Conservation (phyloP, 2,329 filamentous ascomycete genomes). For the Cordyceps javanica region DNA sequence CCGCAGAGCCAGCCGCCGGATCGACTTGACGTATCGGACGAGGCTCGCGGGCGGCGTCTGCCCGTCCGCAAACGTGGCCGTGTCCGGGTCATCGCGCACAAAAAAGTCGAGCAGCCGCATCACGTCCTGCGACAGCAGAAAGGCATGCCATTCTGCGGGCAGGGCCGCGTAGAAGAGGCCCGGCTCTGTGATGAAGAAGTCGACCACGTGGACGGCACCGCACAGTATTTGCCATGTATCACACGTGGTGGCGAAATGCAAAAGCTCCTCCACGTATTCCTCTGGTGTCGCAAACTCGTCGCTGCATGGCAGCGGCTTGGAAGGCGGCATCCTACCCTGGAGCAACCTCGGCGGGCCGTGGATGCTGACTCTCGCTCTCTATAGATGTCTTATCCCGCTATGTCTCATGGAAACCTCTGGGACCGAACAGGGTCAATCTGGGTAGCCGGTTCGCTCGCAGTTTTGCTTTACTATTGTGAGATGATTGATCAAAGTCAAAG, state of each 20-base stretch:
- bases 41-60: conserved; percentile 48
- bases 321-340: conserved; percentile 37
- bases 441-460: background rate
- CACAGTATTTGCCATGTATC: conserved; percentile 81
- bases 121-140: conserved; percentile 64
- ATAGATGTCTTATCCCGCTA: no score
- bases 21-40: conserved; percentile 62
- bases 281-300: conserved; percentile 65
- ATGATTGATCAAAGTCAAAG: background rate
- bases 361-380: no score
- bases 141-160: conserved; percentile 73
- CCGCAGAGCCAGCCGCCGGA: conserved; percentile 62
- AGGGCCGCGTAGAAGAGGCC: conserved; percentile 75
- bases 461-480: background rate
- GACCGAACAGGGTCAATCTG: no score
- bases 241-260: conserved; percentile 69
- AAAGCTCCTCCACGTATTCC: conserved; percentile 70
- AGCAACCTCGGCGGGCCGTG: background rate
- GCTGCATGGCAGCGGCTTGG: conserved; percentile 59
- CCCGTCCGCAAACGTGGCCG: conserved; percentile 20
- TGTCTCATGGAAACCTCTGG: no score
- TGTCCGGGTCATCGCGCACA: conserved; percentile 65
- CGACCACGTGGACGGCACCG: conserved; percentile 92
- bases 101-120: conserved; percentile 76
- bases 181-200: conserved; percentile 85